Base-by-base conservation (phyloP, 2,329 filamentous ascomycete species). In the Penicillium sp. region DNA sequence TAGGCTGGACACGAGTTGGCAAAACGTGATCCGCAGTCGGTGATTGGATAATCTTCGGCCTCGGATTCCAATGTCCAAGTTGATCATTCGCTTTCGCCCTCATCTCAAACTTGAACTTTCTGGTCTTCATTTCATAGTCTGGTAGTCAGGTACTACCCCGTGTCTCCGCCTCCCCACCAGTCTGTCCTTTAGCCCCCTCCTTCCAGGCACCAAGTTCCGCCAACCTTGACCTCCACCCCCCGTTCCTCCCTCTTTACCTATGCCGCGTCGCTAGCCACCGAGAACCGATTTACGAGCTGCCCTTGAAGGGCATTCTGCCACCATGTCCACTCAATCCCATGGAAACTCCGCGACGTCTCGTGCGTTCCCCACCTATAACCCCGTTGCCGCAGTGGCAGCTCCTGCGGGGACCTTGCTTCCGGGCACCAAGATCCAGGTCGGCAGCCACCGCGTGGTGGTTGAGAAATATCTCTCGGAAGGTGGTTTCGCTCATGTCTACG, bases 401-500 rank as follows among this genome's bases (percentile, higher is more conserved):
- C 79, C 89, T n/a, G 84, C 86, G 50, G 94, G 94, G 63, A 97
- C 93, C 56, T 97, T 99, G 73, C 79, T 88, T 48, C 87, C 94
- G 6, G 93, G 93, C 41, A 99, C 94, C 59, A 97, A 97, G 81
- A 95, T 99, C 67, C 92, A 96, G 72, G 91, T 97, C 53, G 94
- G 94, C 71, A 85, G 83, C 71, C 94, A 99, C 74, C 88, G 92
- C 61, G 92, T 97, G 56, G 84, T 95, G 48, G 95, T 99, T 64
- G 92, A 97, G 71, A 94, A 93, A 74, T 99, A 99, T 76, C 87
- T 99, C 45, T 97, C 94, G 59, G 94, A 99, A 77, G 94, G 94
- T 63, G 94, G 94, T 39, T 99, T 99, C 70, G 94, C 94, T 66
- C 94, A 99, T 75, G 94, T 99, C 68, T 99, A 99, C 77, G 87